Conservation (phyloP, 192 early-diverging fungal genomes). For the Coemansia sp. region DNA sequence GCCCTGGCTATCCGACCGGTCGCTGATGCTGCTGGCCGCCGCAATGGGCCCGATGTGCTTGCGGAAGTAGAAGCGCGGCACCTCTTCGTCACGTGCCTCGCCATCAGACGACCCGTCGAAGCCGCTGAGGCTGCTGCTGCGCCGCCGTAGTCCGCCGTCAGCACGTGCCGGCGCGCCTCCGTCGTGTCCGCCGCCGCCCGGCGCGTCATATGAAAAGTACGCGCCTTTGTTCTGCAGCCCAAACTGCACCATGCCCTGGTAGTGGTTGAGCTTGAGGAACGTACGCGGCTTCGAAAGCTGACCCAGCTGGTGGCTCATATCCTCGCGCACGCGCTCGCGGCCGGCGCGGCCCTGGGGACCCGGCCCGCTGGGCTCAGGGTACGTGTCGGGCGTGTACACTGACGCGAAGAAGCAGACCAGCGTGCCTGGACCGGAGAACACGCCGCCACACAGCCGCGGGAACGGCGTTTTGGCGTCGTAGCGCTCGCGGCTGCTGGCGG, state of each 20-base stretch:
- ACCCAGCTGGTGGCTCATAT: slow-evolving; percentile 42
- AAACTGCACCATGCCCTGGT: slow-evolving; percentile 38
- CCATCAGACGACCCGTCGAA: slow-evolving; percentile 16
- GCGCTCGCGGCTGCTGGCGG: slow-evolving; percentile 37
- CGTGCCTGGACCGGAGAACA: slow-evolving; percentile 44
- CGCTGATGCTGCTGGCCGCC: slow-evolving; percentile 7
- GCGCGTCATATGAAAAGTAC: slow-evolving; percentile 20
- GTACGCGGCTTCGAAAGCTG: slow-evolving; percentile 38
- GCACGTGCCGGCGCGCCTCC: not conserved
- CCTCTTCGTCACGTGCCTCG: slow-evolving; percentile 38
- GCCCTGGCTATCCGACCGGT: slow-evolving; percentile 1
- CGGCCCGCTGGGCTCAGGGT: slow-evolving; percentile 19
- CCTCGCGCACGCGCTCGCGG: slow-evolving; percentile 25
- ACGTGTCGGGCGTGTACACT: slow-evolving; percentile 37
- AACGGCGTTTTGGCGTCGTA: slow-evolving; percentile 41
- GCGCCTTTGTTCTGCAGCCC: slow-evolving; percentile 32
- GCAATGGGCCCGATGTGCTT: slow-evolving; percentile 14
- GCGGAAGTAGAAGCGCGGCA: slow-evolving; percentile 46
- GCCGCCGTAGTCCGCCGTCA: not conserved
- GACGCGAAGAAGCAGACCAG: slow-evolving; percentile 51
- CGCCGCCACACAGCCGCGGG: slow-evolving; percentile 52
- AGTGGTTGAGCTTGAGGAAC: slow-evolving; percentile 22
- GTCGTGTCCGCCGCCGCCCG: not conserved
- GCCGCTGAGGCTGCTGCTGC: slow-evolving; percentile 12
- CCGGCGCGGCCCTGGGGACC: slow-evolving; percentile 3